Percentiles rank a stretch among this genome's conserved stretches.
Conservation (phyloP, 2,329 filamentous ascomycete species). For the Cryphonectria nitschkei region DNA sequence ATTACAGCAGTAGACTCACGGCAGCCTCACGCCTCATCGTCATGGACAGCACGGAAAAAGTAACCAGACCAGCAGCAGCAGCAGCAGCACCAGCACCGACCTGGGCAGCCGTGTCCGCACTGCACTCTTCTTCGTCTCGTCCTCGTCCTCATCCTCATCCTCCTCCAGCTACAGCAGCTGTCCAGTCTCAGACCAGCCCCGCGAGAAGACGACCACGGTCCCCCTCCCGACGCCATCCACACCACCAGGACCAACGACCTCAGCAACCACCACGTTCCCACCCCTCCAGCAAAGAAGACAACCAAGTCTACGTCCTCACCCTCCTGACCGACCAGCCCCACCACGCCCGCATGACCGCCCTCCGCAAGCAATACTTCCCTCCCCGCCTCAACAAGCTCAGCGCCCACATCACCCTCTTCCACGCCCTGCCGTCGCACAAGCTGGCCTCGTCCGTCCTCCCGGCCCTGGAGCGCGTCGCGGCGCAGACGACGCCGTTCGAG, state of each 20-base stretch:
- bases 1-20: background rate
- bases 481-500: background rate
- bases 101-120: slow-evolving; percentile 6
- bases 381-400: slow-evolving; percentile 16
- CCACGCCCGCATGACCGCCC: slow-evolving; percentile 17
- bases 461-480: slow-evolving; percentile 6
- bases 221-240: slow-evolving; percentile 9
- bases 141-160: background rate
- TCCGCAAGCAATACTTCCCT: slow-evolving; percentile 19
- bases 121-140: background rate
- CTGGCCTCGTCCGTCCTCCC: background rate
- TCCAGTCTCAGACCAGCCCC: background rate
- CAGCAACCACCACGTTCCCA: slow-evolving; percentile 6
- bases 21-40: background rate
- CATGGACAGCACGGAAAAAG: background rate
- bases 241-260: background rate
- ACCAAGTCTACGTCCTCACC: slow-evolving; percentile 22
- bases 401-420: slow-evolving; percentile 26
- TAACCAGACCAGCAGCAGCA: background rate
- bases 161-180: background rate
- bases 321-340: slow-evolving; percentile 15
- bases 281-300: background rate
- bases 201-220: background rate
- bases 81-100: background rate
- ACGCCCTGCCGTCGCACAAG: slow-evolving; percentile 20